Conservation (phyloP, 2,329 filamentous ascomycete species). For the Emergomyces orientalis region DNA sequence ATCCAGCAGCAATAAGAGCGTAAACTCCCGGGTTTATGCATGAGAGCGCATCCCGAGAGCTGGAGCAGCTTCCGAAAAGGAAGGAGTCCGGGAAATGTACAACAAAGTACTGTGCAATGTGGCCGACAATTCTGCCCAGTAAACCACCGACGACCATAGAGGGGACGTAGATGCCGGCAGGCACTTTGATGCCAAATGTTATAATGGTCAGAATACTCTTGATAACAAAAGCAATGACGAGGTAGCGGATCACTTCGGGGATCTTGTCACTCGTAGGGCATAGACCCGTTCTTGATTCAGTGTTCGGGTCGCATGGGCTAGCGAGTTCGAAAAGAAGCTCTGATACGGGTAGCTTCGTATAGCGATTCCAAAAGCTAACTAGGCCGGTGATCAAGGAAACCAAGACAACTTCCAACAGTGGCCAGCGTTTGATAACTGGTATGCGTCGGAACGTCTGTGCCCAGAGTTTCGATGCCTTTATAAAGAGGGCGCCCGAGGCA, state of each 20-base stretch:
- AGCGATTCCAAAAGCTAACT: slow-evolving; percentile 84
- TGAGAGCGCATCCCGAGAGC: slow-evolving; percentile 57
- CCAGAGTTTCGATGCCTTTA: slow-evolving; percentile 89
- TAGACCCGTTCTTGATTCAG: slow-evolving; percentile 61
- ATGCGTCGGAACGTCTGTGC: slow-evolving; percentile 80
- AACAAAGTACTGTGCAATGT: slow-evolving; percentile 72
- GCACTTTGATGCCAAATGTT: slow-evolving; percentile 93
- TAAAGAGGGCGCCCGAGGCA: slow-evolving; percentile 79
- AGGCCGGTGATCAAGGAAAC: slow-evolving; percentile 79
- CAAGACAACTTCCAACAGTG: slow-evolving; percentile 76
- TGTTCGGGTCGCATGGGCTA: slow-evolving; percentile 65
- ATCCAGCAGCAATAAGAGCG: slow-evolving; percentile 84
- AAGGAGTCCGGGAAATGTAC: slow-evolving; percentile 61
- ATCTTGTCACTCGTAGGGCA: slow-evolving; percentile 73
- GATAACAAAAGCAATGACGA: slow-evolving; percentile 73
- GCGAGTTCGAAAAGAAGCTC: slow-evolving; percentile 86
- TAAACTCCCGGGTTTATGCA: slow-evolving; percentile 97
- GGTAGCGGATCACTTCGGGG: slow-evolving; percentile 60
- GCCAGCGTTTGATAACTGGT: slow-evolving; percentile 67
- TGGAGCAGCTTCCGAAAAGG: slow-evolving; percentile 66
- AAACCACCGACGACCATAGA: slow-evolving; percentile 97
- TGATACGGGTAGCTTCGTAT: slow-evolving; percentile 81
- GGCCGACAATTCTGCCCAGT: slow-evolving; percentile 79
- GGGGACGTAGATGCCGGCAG: slow-evolving; percentile 93
- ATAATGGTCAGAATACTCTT: slow-evolving; percentile 82